Conservation (phyloP, 371 early-diverging fungal genomes). For the Mortierella sp. region DNA sequence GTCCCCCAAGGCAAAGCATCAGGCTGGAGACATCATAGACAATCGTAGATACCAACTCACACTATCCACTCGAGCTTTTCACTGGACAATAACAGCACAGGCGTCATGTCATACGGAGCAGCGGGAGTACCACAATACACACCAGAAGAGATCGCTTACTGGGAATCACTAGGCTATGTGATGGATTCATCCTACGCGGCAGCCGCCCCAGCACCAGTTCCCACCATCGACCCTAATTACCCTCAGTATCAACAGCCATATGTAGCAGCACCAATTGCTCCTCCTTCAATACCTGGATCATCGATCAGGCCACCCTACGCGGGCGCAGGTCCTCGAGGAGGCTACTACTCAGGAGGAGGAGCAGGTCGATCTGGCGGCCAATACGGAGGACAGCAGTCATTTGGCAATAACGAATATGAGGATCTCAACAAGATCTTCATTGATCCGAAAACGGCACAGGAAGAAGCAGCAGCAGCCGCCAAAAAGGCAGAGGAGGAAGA, state of each 20-base stretch:
- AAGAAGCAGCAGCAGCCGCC: slow-evolving; percentile 40
- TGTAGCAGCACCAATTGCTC: neutral
- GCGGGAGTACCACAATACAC: slow-evolving; percentile 23
- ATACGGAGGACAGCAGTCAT: too few relatives aligned
- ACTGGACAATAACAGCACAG: too few relatives aligned
- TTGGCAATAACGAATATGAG: slow-evolving; percentile 23
- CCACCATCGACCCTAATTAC: slow-evolving; percentile 13
- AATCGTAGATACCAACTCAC: too few relatives aligned
- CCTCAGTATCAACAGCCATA: slow-evolving; percentile 23
- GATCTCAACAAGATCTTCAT: slow-evolving; percentile 45
- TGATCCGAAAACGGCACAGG: slow-evolving; percentile 44
- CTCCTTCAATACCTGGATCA: slow-evolving; percentile 11
- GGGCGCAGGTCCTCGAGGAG: neutral
- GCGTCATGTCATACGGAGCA: slow-evolving; percentile 5
- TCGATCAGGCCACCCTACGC: slow-evolving; percentile 6
- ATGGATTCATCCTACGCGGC: slow-evolving; percentile 32
- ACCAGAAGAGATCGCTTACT: slow-evolving; percentile 49
- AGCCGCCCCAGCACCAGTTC: neutral
- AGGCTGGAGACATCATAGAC: too few relatives aligned
- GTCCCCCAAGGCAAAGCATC: too few relatives aligned
- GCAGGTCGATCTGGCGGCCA: neutral
- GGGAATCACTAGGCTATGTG: slow-evolving; percentile 48
- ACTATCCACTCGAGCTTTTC: too few relatives aligned
- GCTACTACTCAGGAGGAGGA: slow-evolving; percentile 8
- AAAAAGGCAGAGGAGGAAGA: slow-evolving; percentile 36